phyloP scores from a whole-genome alignment of 306 rosid species.

The Rosa persica region DNA sequence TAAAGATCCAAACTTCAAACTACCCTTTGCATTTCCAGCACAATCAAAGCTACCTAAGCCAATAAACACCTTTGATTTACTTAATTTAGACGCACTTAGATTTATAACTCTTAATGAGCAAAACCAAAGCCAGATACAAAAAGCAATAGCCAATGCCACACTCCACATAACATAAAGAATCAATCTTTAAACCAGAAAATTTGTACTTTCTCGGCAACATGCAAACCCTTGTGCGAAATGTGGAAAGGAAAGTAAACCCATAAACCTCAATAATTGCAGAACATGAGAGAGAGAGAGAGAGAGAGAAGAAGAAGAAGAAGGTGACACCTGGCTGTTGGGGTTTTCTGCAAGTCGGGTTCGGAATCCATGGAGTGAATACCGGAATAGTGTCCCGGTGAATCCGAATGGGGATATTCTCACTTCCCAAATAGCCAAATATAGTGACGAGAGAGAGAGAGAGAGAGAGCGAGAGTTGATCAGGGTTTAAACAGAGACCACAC shows the following conservation, averaged over 20 bases:
- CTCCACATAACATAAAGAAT: background rate
- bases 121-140: background rate
- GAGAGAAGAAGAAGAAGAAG: background rate
- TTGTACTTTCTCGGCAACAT: background rate
- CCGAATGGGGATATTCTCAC: slow-evolving; percentile 1
- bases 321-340: slow-evolving; percentile 30
- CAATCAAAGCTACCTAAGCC: background rate
- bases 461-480: background rate
- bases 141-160: background rate
- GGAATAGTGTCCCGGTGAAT: background rate
- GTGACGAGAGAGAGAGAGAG: background rate
- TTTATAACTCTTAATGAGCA: background rate
- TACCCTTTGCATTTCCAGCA: background rate
- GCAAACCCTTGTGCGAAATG: background rate
- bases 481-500: background rate
- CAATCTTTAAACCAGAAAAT: background rate
- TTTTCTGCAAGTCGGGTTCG: slow-evolving; percentile 20
- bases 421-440: background rate
- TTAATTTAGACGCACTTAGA: background rate
- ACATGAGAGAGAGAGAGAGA: background rate
- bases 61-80: background rate
- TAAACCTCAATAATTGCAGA: background rate
- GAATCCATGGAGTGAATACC: slow-evolving; percentile 26
- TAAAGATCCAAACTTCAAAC: background rate
- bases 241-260: background rate